phyloP scores from a whole-genome alignment of 2,329 filamentous ascomycete species.

The Colletotrichum sp. region DNA sequence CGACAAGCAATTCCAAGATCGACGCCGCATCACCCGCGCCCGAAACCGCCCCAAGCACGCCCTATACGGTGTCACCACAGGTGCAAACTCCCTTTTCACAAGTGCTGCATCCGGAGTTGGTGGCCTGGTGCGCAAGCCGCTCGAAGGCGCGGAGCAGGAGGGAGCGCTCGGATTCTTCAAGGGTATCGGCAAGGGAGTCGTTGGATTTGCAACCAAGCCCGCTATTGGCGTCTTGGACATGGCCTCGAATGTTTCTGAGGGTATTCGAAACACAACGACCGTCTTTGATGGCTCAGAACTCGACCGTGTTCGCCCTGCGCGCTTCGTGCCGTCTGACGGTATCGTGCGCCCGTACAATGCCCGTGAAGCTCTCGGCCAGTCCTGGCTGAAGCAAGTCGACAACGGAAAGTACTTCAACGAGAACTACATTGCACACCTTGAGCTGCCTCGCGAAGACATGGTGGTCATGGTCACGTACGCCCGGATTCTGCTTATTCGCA shows the following conservation, averaged over 20 bases:
- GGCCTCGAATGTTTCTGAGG: slow-evolving; percentile 95
- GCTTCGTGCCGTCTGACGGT: slow-evolving; percentile 91
- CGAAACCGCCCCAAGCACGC: slow-evolving; percentile 97
- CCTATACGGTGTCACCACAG: slow-evolving; percentile 92
- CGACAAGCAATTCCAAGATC: slow-evolving; percentile 98
- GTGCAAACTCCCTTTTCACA: slow-evolving; percentile 92
- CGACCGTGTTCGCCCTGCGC: slow-evolving; percentile 90
- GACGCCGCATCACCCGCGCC: slow-evolving; percentile 89
- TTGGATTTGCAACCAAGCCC: slow-evolving; percentile 95
- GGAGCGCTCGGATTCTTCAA: slow-evolving; percentile 95
- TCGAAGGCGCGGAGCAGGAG: slow-evolving; percentile 96
- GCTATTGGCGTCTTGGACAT: slow-evolving; percentile 97
- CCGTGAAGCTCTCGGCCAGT: slow-evolving; percentile 94
- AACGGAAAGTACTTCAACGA: slow-evolving; percentile 98
- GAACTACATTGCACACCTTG: slow-evolving; percentile 94
- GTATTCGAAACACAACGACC: slow-evolving; percentile 97
- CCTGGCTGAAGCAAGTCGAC: slow-evolving; percentile 98
- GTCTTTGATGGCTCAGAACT: slow-evolving; percentile 96
- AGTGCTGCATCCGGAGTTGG: slow-evolving; percentile 94
- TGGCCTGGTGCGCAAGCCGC: slow-evolving; percentile 88
- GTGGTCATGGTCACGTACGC: slow-evolving; percentile 88
- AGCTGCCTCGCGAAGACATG: slow-evolving; percentile 87
- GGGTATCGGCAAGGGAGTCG: slow-evolving; percentile 91
- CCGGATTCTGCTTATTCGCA: slow-evolving; percentile 88
- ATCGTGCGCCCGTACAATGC: slow-evolving; percentile 94